Percentiles rank a stretch among this genome's conserved stretches.
These are phyloP conservation scores for Drosera capensis DNA, from an alignment of 148 eudicot genomes.

Conservation along the genomic window DNA sequence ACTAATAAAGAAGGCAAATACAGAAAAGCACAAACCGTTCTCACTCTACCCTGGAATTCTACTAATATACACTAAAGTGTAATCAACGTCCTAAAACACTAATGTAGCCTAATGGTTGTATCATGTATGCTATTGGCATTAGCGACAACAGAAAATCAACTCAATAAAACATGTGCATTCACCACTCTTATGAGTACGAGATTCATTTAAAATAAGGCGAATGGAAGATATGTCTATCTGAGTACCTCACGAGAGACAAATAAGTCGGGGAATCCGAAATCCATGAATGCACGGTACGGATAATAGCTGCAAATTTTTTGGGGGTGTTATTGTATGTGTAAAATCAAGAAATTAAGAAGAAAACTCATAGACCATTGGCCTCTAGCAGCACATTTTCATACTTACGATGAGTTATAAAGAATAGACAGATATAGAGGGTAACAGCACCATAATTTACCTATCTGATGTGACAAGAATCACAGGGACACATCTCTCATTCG, in stretches of 20 bases:
- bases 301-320: constrained; percentile 57
- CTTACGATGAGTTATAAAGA: not conserved
- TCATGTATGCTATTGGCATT: too few relatives aligned
- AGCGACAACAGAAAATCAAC: too few relatives aligned
- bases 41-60: too few relatives aligned
- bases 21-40: too few relatives aligned
- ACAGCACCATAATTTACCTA: constrained; percentile 32
- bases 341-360: not conserved
- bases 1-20: too few relatives aligned
- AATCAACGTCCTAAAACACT: too few relatives aligned
- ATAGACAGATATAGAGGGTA: not conserved
- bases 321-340: constrained; percentile 4
- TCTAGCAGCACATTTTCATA: too few relatives aligned
- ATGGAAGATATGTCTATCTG: not conserved
- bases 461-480: constrained; percentile 77
- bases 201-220: not conserved
- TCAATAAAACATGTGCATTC: too few relatives aligned
- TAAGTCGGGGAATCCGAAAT: constrained; percentile 94
- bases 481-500: constrained; percentile 83
- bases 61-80: too few relatives aligned
- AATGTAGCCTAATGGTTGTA: too few relatives aligned
- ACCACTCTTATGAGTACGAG: constrained; percentile 3
- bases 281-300: constrained; percentile 70
- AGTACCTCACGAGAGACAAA: constrained; percentile 97
- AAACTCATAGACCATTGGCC: not conserved